Percentiles rank a stretch among this genome's conserved stretches.
These are phyloP conservation scores for Theileria annulata DNA, from an alignment of 169 alveolate species.

Conservation along the genomic window DNA sequence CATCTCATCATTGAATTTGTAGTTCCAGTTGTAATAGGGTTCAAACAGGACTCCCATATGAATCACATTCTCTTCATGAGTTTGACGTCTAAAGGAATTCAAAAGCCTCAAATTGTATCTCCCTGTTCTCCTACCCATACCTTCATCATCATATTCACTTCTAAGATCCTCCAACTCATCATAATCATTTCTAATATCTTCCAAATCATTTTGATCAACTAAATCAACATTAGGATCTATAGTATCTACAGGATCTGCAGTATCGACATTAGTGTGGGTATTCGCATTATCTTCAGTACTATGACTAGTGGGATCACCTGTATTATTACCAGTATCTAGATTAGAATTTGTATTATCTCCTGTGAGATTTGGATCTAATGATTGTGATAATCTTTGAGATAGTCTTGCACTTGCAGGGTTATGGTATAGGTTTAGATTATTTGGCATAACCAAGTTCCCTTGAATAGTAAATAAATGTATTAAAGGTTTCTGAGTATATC, in stretches of 20 bases:
- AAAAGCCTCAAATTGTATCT: neutral
- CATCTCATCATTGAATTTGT: conserved; percentile 11
- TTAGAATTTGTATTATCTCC: too few species aligned
- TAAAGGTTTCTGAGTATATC: conserved; percentile 54
- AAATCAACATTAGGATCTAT: too few species aligned
- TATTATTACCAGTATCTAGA: too few species aligned
- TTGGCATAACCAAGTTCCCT: conserved; percentile 30
- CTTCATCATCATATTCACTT: conserved; percentile 16
- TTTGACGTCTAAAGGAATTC: neutral
- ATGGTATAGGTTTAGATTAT: neutral
- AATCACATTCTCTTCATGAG: conserved; percentile 19
- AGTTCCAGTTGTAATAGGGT: conserved; percentile 27
- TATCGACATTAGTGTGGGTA: too few species aligned
- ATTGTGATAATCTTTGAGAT: neutral
- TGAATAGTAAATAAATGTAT: conserved; percentile 31
- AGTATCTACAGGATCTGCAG: too few species aligned
- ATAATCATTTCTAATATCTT: neutral
- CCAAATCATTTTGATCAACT: neutral
- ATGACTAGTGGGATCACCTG: too few species aligned
- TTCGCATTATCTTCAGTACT: too few species aligned
- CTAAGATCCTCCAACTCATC: neutral
- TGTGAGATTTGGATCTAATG: neutral
- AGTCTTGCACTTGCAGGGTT: neutral
- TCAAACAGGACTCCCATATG: conserved; percentile 48
- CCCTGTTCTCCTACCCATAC: neutral